Conservation (phyloP, 306 rosid species). For the Casuarina equisetifolia region DNA sequence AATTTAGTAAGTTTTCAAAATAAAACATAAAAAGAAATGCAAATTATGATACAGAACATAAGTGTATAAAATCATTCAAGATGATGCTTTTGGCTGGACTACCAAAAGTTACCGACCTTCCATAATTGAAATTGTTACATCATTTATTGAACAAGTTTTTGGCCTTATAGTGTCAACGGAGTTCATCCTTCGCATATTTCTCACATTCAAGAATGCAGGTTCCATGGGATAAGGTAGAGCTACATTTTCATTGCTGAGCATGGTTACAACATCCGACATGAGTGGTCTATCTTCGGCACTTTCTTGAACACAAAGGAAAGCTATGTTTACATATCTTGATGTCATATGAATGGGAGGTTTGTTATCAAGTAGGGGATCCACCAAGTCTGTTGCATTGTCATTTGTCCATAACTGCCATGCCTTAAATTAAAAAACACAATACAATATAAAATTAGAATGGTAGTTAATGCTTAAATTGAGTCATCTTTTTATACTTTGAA, state of each 20-base stretch:
- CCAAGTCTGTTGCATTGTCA: neutral
- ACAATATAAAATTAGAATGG: too few relatives aligned
- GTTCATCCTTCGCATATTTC: neutral
- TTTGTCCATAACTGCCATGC: too few relatives aligned
- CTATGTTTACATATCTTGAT: constrained; percentile 33
- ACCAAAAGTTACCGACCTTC: neutral
- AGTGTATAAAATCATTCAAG: too few relatives aligned
- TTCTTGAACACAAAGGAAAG: constrained; percentile 38
- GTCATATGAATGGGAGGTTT: neutral
- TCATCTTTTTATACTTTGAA: too few relatives aligned
- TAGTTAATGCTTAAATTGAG: too few relatives aligned
- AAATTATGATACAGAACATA: too few relatives aligned
- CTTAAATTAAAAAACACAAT: too few relatives aligned
- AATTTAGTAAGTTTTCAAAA: too few relatives aligned
- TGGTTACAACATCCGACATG: constrained; percentile 33
- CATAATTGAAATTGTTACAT: constrained; percentile 5
- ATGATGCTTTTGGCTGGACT: neutral
- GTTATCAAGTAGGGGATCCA: constrained; percentile 20
- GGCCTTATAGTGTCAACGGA: neutral
- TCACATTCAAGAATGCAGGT: neutral
- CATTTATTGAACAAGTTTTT: neutral
- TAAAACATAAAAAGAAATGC: too few relatives aligned
- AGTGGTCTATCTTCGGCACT: constrained; percentile 33
- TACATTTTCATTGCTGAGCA: constrained; percentile 5
- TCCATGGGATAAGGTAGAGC: neutral